phyloP scores from a whole-genome alignment of 192 early-diverging fungal genomes.

The Coemansia sp. region DNA sequence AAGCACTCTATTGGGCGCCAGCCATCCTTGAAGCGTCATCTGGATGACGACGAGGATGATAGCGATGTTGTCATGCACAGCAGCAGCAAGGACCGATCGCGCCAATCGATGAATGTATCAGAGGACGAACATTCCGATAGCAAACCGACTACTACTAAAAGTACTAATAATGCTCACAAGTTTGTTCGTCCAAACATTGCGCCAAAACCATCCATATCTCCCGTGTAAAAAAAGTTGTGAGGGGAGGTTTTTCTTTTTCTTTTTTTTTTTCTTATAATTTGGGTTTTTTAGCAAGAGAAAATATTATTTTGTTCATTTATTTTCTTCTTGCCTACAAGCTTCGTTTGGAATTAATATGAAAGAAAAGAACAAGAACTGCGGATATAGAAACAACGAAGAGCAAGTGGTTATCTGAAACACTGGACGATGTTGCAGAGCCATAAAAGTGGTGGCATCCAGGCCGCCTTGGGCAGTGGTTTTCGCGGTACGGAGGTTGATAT shows the following conservation, averaged over 20 bases:
- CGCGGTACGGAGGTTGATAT: neutral
- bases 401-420: neutral
- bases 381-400: neutral
- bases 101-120: constrained; percentile 17
- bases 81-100: constrained; percentile 19
- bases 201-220: constrained; percentile 26
- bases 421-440: neutral
- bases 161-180: constrained; percentile 25
- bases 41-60: constrained; percentile 26
- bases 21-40: constrained; percentile 47
- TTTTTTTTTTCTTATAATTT: neutral
- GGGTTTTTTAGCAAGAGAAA: neutral
- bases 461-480: neutral
- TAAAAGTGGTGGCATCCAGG: neutral
- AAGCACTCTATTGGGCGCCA: neutral
- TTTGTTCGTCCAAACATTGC: constrained; percentile 35
- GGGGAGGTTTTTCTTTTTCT: neutral
- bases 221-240: constrained; percentile 15
- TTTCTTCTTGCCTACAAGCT: neutral
- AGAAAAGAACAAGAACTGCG: neutral
- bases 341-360: neutral
- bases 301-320: neutral
- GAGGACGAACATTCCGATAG: constrained; percentile 22
- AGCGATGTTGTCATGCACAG: constrained; percentile 20
- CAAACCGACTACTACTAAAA: neutral